Percentiles rank a stretch among this genome's conserved stretches.
These are phyloP conservation scores for Fusarium euwallaceae DNA, from an alignment of 2,329 filamentous ascomycete species.

Conservation along the genomic window DNA sequence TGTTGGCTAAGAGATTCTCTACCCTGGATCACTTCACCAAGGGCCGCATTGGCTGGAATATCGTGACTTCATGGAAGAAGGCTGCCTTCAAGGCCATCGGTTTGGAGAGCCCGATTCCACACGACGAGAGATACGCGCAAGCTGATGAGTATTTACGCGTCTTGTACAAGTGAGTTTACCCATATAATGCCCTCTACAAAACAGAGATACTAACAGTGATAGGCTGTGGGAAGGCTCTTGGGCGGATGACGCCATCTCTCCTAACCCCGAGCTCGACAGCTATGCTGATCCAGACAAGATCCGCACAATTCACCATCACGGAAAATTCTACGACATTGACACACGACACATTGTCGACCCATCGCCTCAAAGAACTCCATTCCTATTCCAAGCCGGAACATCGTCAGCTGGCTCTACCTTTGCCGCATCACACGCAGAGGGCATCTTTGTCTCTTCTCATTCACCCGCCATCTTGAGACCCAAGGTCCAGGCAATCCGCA, in stretches of 20 bases:
- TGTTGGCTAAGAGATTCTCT: conserved; percentile 72
- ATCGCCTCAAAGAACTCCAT: conserved; percentile 68
- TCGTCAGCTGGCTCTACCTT: conserved; percentile 69
- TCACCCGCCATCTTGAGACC: conserved; percentile 62
- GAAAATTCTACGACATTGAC: conserved; percentile 65
- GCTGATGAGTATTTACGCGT: conserved; percentile 73
- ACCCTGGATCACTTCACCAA: conserved; percentile 73
- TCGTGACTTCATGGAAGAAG: conserved; percentile 68
- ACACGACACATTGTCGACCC: conserved; percentile 64
- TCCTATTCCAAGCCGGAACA: conserved; percentile 71
- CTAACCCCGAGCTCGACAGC: conserved; percentile 65
- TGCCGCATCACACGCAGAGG: conserved; percentile 70
- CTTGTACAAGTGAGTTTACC: conserved; percentile 67
- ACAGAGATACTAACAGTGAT: not conserved
- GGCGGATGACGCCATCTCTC: conserved; percentile 68
- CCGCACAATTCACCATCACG: conserved; percentile 70
- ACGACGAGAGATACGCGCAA: conserved; percentile 71
- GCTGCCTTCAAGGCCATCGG: conserved; percentile 74
- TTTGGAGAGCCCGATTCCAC: conserved; percentile 67
- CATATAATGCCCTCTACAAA: not conserved
- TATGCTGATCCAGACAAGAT: conserved; percentile 72
- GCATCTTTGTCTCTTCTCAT: conserved; percentile 70
- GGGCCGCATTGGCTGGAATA: conserved; percentile 75
- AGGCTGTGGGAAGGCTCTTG: conserved; percentile 69
- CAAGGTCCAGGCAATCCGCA: conserved; percentile 66